Evolutionary conservation across 352 stramenopile genomes (phyloP), one percentile per base, ranked within the genome.

Genomic region (Phytopythium aichiense): DNA sequence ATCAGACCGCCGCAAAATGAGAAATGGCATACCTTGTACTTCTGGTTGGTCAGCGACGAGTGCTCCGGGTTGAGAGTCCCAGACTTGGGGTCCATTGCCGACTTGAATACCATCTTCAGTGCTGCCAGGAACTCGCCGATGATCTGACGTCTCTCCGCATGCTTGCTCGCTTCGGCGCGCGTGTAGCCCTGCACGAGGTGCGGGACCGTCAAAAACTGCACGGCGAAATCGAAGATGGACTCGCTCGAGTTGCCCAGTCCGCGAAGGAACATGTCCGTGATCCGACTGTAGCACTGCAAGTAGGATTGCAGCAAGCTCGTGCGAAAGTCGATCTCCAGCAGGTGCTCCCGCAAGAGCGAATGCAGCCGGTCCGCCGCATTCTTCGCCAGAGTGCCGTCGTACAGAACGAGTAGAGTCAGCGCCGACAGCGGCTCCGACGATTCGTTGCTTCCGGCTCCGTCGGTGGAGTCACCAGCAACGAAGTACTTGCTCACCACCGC

Each of bases 201-300:
- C 18, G 87, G 86, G 1, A 94, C 85, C 0, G 87, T 95, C 30
- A 95, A 66, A 35, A 95, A 91, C 60, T 95, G 87, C 28, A 92
- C 87, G 7, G 85, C 87, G 61, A 95, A 95, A 64, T 95, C 87
- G 61, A 95, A 94, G 64, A 95, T 92, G 2, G 81, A 91, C 57
- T 95, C 87, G 58, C 74, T 90, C 16, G 84, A 88, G 33, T 92
- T 92, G 7, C 84, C 87, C 7, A 95, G 71, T 4, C 87, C 87
- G 40, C 85, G 84, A 13, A 95, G 60, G 52, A 91, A 94, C 58
- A 87, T 89, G 42, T 65, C 66, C 2, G 84, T 95, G 74, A 94
- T 93, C 9, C 73, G 71, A 2, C 71, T 54, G 58, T 95, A 95
- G 31, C 76, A 90, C 22, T 49, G 64, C 42, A 87, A 70, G 61